Percentiles rank a stretch among this genome's conserved stretches.
These are phyloP conservation scores for Quercus mongolica DNA, from an alignment of 306 rosid genomes.

Conservation along the genomic window DNA sequence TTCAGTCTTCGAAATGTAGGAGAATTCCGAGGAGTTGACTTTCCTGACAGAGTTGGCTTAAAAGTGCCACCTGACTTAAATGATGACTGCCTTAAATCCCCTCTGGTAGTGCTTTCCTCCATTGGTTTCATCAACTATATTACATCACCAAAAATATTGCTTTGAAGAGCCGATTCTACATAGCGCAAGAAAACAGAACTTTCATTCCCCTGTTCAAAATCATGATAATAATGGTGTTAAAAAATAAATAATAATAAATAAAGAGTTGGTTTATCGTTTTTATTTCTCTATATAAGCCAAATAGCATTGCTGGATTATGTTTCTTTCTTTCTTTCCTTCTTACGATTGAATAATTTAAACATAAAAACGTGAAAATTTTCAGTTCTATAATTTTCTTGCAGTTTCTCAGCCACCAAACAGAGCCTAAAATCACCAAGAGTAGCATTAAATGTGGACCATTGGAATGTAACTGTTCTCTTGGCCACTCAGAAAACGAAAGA, in stretches of 20 bases:
- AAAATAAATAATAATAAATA: background rate
- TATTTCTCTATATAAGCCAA: background rate
- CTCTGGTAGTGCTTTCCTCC: constrained; percentile 55
- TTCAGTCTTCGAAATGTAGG: constrained; percentile 56
- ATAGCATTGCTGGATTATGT: background rate
- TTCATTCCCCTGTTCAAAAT: too few species aligned
- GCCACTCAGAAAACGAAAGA: background rate
- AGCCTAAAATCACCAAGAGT: background rate
- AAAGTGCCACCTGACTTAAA: constrained; percentile 51
- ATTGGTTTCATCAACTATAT: constrained; percentile 34
- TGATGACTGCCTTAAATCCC: constrained; percentile 41
- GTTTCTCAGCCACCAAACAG: background rate
- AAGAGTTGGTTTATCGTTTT: background rate
- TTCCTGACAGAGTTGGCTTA: constrained; percentile 62
- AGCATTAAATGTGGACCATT: background rate
- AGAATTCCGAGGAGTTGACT: constrained; percentile 55
- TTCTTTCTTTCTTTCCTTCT: background rate
- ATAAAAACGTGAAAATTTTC: background rate
- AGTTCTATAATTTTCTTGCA: background rate
- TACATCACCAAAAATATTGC: constrained; percentile 20
- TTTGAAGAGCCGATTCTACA: background rate
- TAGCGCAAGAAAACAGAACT: background rate
- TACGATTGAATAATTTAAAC: background rate
- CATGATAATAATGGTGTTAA: too few species aligned
- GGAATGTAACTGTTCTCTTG: too few species aligned